Percentiles rank a stretch among this genome's conserved stretches.
phyloP scores from a whole-genome alignment of 1,284 basidiomycete species.

The Wolfiporia cocos region DNA sequence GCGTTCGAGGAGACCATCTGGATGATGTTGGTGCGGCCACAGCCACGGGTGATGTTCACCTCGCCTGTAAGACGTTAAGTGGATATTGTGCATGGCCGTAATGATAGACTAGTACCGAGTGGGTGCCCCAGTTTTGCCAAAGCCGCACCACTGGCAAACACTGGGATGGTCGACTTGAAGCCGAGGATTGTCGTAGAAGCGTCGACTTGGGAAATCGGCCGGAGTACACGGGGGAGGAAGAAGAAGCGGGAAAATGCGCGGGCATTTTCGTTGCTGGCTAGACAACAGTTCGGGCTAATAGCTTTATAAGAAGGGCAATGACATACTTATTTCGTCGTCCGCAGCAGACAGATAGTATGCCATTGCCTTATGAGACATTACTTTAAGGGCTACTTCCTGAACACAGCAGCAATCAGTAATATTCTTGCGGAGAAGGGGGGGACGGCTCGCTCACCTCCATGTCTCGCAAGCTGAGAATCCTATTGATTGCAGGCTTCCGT shows the following conservation, averaged over 20 bases:
- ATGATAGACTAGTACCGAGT: constrained; percentile 33
- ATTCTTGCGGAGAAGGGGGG: too few relatives aligned
- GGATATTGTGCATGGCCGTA: background rate
- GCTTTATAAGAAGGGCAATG: constrained; percentile 5
- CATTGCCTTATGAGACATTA: constrained; percentile 67
- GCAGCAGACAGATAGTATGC: constrained; percentile 82
- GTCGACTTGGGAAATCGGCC: constrained; percentile 63
- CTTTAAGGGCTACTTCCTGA: constrained; percentile 50
- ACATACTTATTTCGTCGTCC: constrained; percentile 77
- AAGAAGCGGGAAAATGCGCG: constrained; percentile 76
- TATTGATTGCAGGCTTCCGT: constrained; percentile 55
- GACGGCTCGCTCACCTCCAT: constrained; percentile 66
- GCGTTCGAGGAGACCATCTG: constrained; percentile 91
- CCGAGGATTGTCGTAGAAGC: constrained; percentile 76
- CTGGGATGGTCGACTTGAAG: constrained; percentile 65
- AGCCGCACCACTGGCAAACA: constrained; percentile 84
- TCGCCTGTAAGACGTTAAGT: constrained; percentile 50
- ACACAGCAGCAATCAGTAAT: too few relatives aligned
- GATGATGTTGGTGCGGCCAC: constrained; percentile 67
- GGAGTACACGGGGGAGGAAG: constrained; percentile 79
- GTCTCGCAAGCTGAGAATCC: constrained; percentile 70
- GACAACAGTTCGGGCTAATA: constrained; percentile 5
- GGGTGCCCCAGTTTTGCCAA: constrained; percentile 91
- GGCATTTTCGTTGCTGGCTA: constrained; percentile 61
- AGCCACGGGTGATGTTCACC: constrained; percentile 76